Base-by-base conservation (phyloP, 495 filamentous ascomycete genomes). In the Neurospora tetrasperma region DNA sequence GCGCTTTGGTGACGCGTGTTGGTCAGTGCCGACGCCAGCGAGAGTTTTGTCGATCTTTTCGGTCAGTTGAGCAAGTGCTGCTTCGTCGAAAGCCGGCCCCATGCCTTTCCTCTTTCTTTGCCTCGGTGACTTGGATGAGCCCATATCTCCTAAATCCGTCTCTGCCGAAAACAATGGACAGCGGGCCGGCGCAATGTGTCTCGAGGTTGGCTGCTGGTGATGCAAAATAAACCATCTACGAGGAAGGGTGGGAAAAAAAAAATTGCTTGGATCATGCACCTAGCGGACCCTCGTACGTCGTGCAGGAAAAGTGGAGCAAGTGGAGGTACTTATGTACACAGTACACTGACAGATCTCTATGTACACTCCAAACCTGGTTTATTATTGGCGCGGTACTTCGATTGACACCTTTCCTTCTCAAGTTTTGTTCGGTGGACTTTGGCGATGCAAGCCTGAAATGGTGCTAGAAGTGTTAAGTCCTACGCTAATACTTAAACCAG, bases 1-100 rank as follows among this genome's bases (percentile, higher is more conserved):
- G 44, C 79, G 73, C 69, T 84, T 86, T 76, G 82, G 79, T 48
- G 85, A 85, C 9, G 69, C 71, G 40, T 74, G 74, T 48, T 79
- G 78, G 62, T 78, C 80, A 18, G 77, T 41, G 27, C 73, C 74
- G 8, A 75, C 74, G 70, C 84, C 75, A 3, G 75, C 74, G 69
- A 84, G 82, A 73, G 80, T 75, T 68, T 83, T 87, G 78, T 92
- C 89, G 76, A 92, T 90, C 79, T 88, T 89, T 70, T 87, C 84
- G 40, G 90, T 90, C 74, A 92, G 81, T 71, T 87, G 85, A 41
- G 87, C 86, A 74, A 93, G 85, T 16, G 89, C 88, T 59, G 83
- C 80, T 76, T 90, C 87, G 78, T 91, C 87, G 42, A 91, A 84
- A 69, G 83, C 78, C 39, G 86, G 85, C 73, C 86, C 74, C 70